Evolutionary conservation across 2,329 filamentous ascomycete species (phyloP).

Genomic region (Diplodia intermedia): DNA sequence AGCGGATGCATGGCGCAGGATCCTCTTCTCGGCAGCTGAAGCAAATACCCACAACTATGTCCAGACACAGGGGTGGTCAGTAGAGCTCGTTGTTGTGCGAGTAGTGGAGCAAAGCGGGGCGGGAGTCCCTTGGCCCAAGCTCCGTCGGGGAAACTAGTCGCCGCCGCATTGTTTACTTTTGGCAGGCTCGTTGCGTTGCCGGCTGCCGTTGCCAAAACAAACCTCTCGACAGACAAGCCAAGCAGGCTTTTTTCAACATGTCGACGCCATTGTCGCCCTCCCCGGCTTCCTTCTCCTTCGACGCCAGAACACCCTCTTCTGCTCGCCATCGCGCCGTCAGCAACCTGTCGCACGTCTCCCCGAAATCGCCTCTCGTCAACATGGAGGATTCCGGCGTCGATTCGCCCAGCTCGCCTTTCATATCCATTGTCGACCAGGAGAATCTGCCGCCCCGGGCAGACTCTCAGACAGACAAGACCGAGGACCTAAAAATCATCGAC

Average conservation of each 20-base stretch:
- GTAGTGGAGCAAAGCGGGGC: too few relatives aligned
- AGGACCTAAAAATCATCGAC: constrained; percentile 16
- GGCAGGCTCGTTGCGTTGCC: neutral
- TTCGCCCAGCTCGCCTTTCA: constrained; percentile 57
- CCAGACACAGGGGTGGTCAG: too few relatives aligned
- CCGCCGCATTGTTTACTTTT: constrained; percentile 27
- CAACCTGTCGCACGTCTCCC: constrained; percentile 23
- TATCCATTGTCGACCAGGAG: constrained; percentile 53
- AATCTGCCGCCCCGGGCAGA: constrained; percentile 40
- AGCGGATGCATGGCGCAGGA: too few relatives aligned
- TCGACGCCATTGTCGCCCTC: constrained; percentile 29
- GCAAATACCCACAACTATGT: neutral
- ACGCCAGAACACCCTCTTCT: constrained; percentile 23
- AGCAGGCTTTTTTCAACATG: constrained; percentile 7
- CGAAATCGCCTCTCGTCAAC: constrained; percentile 25
- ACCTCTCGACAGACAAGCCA: neutral
- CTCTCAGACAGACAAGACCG: constrained; percentile 22
- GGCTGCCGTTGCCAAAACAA: neutral
- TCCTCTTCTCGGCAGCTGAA: neutral
- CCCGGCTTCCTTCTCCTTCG: constrained; percentile 20
- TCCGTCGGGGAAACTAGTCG: constrained; percentile 19
- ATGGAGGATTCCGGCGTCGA: constrained; percentile 46
- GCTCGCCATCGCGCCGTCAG: constrained; percentile 21
- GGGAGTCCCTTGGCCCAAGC: neutral
- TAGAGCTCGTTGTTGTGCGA: too few relatives aligned